Percentiles rank a stretch among this genome's conserved stretches.
phyloP scores from a whole-genome alignment of 2,329 filamentous ascomycete species.

The Ascochyta lentis region DNA sequence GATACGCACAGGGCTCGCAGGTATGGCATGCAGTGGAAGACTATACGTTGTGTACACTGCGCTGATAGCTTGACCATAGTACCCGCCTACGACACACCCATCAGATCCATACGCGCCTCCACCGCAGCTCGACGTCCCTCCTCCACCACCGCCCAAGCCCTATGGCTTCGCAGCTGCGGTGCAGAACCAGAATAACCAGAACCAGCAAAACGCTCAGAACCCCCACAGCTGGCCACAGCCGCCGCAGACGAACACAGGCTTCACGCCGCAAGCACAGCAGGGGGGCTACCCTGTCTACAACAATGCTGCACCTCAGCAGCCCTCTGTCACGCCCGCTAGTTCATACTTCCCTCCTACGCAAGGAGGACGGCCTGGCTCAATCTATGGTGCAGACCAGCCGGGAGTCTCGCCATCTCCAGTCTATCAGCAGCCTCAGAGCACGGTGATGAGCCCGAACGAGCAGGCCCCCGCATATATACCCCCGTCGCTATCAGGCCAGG shows the following conservation, averaged over 20 bases:
- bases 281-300: constrained; percentile 38
- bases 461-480: constrained; percentile 44
- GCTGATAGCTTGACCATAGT: constrained; percentile 1
- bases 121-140: constrained; percentile 38
- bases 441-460: constrained; percentile 40
- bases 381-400: constrained; percentile 37
- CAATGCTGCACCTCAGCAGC: constrained; percentile 35
- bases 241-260: constrained; percentile 28
- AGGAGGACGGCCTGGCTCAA: constrained; percentile 34
- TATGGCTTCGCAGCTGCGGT: constrained; percentile 39
- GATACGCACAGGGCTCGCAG: constrained; percentile 27
- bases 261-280: constrained; percentile 33
- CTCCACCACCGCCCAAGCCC: constrained; percentile 48
- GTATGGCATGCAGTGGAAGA: constrained; percentile 7
- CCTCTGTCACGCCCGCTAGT: constrained; percentile 38
- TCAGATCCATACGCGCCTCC: constrained; percentile 32
- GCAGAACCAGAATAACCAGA: constrained; percentile 19
- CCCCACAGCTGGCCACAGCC: constrained; percentile 27
- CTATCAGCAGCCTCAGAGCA: constrained; percentile 28
- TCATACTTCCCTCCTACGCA: constrained; percentile 44
- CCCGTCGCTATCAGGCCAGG: constrained; percentile 42
- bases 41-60: too few species aligned
- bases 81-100: constrained; percentile 12
- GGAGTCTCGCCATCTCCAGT: constrained; percentile 27
- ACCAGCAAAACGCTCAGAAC: constrained; percentile 18